A percentile compares a stretch with the other conserved stretches of the same genome.
These are phyloP conservation scores for Irpex sp. DNA, from an alignment of 1,284 basidiomycete species.

Conservation along the genomic window DNA sequence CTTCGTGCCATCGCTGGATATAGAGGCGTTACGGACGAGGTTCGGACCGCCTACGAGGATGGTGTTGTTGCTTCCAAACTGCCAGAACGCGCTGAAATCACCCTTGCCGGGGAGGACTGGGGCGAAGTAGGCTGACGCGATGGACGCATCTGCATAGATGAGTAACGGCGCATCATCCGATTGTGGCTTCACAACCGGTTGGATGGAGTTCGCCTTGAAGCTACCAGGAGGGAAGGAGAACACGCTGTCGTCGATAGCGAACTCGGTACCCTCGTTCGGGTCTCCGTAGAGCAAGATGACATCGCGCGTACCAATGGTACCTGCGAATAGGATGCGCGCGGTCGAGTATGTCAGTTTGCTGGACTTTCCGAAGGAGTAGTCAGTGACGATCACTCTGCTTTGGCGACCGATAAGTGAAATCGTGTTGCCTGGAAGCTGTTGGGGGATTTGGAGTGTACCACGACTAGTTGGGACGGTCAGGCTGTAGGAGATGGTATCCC, in stretches of 20 bases:
- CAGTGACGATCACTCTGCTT: slow-evolving; percentile 63
- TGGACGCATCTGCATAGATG: slow-evolving; percentile 57
- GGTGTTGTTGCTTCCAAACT: slow-evolving; percentile 46
- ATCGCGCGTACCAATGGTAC: slow-evolving; percentile 59
- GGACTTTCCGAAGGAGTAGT: slow-evolving; percentile 55
- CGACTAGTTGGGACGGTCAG: slow-evolving; percentile 48
- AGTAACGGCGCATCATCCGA: slow-evolving; percentile 60
- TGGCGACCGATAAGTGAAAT: slow-evolving; percentile 63
- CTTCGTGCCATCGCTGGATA: slow-evolving; percentile 25
- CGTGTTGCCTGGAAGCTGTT: slow-evolving; percentile 29
- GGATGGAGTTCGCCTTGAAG: slow-evolving; percentile 31
- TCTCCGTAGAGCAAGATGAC: slow-evolving; percentile 66
- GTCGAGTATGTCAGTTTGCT: slow-evolving; percentile 59
- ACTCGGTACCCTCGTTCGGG: slow-evolving; percentile 53
- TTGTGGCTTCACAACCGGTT: slow-evolving; percentile 55
- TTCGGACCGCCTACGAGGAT: slow-evolving; percentile 50
- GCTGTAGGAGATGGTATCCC: slow-evolving; percentile 46
- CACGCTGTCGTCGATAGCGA: slow-evolving; percentile 36
- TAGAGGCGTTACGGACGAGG: slow-evolving; percentile 46
- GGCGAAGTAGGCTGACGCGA: slow-evolving; percentile 54
- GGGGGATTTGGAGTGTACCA: slow-evolving; percentile 50
- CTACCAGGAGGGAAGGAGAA: slow-evolving; percentile 39
- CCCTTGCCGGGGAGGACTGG: slow-evolving; percentile 33
- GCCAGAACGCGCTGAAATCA: slow-evolving; percentile 39
- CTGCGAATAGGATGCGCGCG: slow-evolving; percentile 62